A percentile compares a stretch with the other conserved stretches of the same genome.
Conservation (phyloP, 2,329 filamentous ascomycete species). For the Zarea fungicola region DNA sequence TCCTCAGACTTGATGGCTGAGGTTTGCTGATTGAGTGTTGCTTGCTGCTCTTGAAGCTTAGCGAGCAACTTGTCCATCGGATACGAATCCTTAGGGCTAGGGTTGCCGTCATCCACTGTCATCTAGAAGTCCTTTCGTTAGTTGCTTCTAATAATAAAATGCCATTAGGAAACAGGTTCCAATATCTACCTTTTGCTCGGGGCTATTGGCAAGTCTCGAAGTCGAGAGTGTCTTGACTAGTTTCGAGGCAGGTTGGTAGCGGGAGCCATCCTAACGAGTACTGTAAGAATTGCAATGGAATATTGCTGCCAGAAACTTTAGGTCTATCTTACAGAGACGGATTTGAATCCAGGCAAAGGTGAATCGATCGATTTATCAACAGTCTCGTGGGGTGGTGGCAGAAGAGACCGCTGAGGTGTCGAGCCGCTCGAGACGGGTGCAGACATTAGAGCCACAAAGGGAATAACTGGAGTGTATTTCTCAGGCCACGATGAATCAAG, state of each 20-base stretch:
- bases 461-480: too few species aligned
- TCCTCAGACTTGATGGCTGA: conserved; percentile 43
- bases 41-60: conserved; percentile 68
- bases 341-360: background rate
- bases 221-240: conserved; percentile 43
- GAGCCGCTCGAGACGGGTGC: conserved; percentile 23
- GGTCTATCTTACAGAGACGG: background rate
- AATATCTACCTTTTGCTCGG: conserved; percentile 44
- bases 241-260: conserved; percentile 32
- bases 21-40: conserved; percentile 53
- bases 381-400: conserved; percentile 2
- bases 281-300: conserved; percentile 17
- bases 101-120: conserved; percentile 18
- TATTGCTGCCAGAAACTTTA: background rate
- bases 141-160: background rate
- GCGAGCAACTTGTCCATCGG: conserved; percentile 69
- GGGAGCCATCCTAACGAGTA: conserved; percentile 19
- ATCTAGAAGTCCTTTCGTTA: background rate
- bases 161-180: background rate
- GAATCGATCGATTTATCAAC: background rate
- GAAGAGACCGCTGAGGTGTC: conserved; percentile 22
- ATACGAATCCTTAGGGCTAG: conserved; percentile 31
- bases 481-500: too few species aligned
- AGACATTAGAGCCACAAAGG: conserved; percentile 24
- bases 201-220: conserved; percentile 52